phyloP scores from a whole-genome alignment of 208 protist genomes.

The Trypanosoma vivax region DNA sequence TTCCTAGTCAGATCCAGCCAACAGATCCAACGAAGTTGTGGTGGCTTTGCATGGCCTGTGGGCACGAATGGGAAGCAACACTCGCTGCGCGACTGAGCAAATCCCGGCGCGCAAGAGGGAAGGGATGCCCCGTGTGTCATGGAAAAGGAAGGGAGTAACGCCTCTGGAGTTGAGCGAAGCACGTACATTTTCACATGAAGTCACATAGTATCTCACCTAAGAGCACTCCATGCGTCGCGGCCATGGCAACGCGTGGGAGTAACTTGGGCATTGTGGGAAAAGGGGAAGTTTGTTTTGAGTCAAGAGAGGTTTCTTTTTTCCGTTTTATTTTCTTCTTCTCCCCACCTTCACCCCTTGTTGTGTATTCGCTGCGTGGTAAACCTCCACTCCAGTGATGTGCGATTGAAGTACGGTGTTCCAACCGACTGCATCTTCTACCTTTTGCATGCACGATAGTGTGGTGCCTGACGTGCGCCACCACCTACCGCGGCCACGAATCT shows the following conservation, averaged over 20 bases:
- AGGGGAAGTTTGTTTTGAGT: neutral
- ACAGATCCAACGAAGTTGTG: constrained; percentile 61
- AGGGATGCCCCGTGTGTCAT: constrained; percentile 48
- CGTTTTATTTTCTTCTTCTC: neutral
- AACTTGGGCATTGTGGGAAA: too few relatives aligned
- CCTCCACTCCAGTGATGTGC: too few relatives aligned
- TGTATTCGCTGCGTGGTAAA: too few relatives aligned
- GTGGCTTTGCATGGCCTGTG: constrained; percentile 72
- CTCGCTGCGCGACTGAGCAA: constrained; percentile 40
- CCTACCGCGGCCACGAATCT: too few relatives aligned
- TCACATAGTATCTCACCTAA: neutral
- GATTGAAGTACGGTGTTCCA: too few relatives aligned
- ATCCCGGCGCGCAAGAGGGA: constrained; percentile 16
- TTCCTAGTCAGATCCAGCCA: constrained; percentile 37
- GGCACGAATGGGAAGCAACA: constrained; percentile 69
- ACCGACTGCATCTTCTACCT: too few relatives aligned
- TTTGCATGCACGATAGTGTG: too few relatives aligned
- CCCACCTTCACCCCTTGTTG: neutral
- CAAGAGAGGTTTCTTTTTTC: constrained; percentile 3
- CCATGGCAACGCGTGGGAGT: too few relatives aligned
- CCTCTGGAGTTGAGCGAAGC: neutral
- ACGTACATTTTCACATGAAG: constrained; percentile 7
- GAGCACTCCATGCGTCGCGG: neutral
- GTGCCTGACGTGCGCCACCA: too few relatives aligned
- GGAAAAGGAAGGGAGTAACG: constrained; percentile 20